Evolutionary conservation across 306 rosid species (phyloP).

Genomic region (Heteromeles arbutifolia): DNA sequence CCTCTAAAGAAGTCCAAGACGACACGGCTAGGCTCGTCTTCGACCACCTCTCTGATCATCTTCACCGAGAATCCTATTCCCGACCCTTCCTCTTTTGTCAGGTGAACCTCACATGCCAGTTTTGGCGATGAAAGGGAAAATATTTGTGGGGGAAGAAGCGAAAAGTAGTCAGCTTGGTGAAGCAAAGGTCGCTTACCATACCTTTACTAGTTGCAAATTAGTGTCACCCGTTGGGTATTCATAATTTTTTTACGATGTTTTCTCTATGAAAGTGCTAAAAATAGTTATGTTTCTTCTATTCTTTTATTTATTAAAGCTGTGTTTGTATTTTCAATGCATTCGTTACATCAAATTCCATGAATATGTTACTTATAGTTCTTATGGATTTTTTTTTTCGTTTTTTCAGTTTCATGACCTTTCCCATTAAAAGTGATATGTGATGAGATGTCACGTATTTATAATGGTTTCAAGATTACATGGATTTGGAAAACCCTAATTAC

Average conservation of each 20-base stretch:
- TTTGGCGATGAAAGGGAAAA: too few species aligned
- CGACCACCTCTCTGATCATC: conserved; percentile 27
- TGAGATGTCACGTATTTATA: too few species aligned
- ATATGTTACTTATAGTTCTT: neutral
- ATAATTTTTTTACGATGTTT: neutral
- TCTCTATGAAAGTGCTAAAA: neutral
- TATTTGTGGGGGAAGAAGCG: conserved; percentile 20
- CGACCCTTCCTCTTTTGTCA: too few species aligned
- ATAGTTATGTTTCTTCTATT: neutral
- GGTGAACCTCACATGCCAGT: too few species aligned
- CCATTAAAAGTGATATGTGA: neutral
- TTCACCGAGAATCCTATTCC: neutral
- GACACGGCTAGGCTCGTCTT: conserved; percentile 52
- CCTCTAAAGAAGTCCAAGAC: conserved; percentile 43
- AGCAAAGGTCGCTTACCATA: conserved; percentile 65
- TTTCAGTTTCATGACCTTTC: neutral
- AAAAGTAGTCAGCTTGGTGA: conserved; percentile 64
- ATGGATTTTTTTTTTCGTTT: rapidly evolving
- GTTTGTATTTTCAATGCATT: neutral
- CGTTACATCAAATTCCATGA: neutral
- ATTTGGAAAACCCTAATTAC: too few species aligned
- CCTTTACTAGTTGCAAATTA: conserved; percentile 4
- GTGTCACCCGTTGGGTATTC: neutral
- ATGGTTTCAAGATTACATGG: too few species aligned
- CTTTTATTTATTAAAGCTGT: neutral